Percentiles rank a stretch among this genome's conserved stretches.
Evolutionary conservation across 345 rosid species (phyloP).

Genomic region (Toxicodendron radicans): DNA sequence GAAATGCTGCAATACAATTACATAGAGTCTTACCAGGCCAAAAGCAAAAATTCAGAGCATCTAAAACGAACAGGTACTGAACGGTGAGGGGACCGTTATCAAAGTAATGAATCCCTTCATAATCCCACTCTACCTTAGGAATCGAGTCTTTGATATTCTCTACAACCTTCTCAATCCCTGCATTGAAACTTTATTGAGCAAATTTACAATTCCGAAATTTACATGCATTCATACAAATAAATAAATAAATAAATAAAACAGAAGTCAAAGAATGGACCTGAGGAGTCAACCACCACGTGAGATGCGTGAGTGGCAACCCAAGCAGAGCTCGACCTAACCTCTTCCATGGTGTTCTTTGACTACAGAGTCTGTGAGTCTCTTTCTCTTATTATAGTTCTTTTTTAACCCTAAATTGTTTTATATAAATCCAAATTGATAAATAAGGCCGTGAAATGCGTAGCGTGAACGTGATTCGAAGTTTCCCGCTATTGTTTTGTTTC

Average conservation of each 20-base stretch:
- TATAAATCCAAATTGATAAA: background rate
- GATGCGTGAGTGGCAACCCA: constrained; percentile 65
- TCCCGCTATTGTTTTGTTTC: constrained; percentile 32
- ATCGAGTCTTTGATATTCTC: constrained; percentile 47
- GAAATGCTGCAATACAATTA: background rate
- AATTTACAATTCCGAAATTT: background rate
- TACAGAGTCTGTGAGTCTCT: background rate
- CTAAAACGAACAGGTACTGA: constrained; percentile 79
- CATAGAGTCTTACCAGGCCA: constrained; percentile 59
- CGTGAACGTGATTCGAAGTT: constrained; percentile 32
- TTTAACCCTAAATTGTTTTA: constrained; percentile 4
- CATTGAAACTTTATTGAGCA: constrained; percentile 6
- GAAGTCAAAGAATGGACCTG: constrained; percentile 32
- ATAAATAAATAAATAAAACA: too few species aligned
- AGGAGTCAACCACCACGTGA: constrained; percentile 52
- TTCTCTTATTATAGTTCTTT: too few species aligned
- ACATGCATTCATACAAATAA: background rate
- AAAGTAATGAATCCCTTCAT: constrained; percentile 81
- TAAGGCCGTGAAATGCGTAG: background rate
- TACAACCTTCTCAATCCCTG: constrained; percentile 66
- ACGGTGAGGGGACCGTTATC: constrained; percentile 69
- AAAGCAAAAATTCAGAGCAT: constrained; percentile 77
- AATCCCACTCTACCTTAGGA: constrained; percentile 78
- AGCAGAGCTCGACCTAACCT: constrained; percentile 59
- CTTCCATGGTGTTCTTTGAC: constrained; percentile 41